Evolutionary conservation across 2,329 filamentous ascomycete species (phyloP), one percentile per base, ranked within the genome.

Genomic region (Pestalotiopsis fici): DNA sequence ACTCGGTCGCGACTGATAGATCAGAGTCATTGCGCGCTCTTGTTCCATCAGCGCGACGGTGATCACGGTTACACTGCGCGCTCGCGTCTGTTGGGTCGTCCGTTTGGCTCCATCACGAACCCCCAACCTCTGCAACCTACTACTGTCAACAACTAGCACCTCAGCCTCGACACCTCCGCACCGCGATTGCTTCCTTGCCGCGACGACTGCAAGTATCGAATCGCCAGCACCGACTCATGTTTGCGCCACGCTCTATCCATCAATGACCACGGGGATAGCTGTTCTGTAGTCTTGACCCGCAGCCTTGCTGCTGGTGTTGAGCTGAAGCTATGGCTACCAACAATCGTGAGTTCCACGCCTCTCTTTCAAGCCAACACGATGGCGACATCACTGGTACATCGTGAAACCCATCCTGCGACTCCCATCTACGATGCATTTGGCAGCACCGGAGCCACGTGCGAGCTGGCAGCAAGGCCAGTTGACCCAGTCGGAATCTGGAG

Each of bases 341-440:
- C 64, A 65, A 65, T 59, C 64, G 64, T 66, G 64, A 66, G 64
- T 66, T n/a, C 57, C 15, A 31, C 31, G 64, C 39, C 37, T 66
- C 57, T 61, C 57, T 35, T 66, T 60, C 54, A 27, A 59, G 21
- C 63, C 50, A 27, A 27, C 54, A 13, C 15, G 63, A 57, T 25
- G 50, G 13, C 61, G 31, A 64, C 28, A 39, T 47, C 61, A 55
- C 61, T 35, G 11, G n/a, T 9, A 25, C 12, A 59, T 59, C 31
- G 25, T 50, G 27, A 39, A n/a, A 50, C 21, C 57, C 63, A 37
- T 59, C 54, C 21, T 27, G 35, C 21, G 43, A 50, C 43, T 50
- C n/a, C 55, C 23, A 21, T 35, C 57, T 9, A 31, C 15, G 31
- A 37, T 37, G 57, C 57, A 27, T 35, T 11, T 27, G 57, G 57